Percentiles rank a stretch among this genome's conserved stretches.
These are phyloP conservation scores for Candida boleticola DNA, from an alignment of 805 yeast genomes.

Conservation along the genomic window DNA sequence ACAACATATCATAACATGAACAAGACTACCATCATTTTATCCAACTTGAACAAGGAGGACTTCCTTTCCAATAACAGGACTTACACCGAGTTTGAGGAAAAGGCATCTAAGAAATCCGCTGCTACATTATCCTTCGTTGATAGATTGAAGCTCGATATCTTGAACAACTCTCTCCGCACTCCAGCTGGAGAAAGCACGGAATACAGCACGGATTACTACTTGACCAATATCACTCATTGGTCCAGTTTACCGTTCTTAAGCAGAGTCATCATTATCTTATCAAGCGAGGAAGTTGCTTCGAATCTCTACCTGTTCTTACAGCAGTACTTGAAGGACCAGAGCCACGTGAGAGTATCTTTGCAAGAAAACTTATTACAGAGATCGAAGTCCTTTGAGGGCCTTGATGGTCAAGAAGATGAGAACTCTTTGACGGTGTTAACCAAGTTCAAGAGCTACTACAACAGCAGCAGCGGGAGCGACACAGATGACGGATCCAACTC, in stretches of 20 bases:
- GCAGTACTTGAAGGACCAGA: slow-evolving; percentile 7
- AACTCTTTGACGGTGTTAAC: slow-evolving; percentile 22
- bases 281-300: slow-evolving; percentile 25
- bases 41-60: slow-evolving; percentile 29
- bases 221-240: slow-evolving; percentile 34
- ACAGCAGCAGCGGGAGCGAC: slow-evolving; percentile 9
- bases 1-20: neutral
- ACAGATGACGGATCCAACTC: neutral
- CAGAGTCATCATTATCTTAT: slow-evolving; percentile 37
- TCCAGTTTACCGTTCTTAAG: slow-evolving; percentile 36
- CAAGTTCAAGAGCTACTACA: slow-evolving; percentile 22
- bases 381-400: slow-evolving; percentile 28
- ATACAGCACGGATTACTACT: slow-evolving; percentile 17
- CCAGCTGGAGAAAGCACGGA: slow-evolving; percentile 13
- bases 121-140: slow-evolving; percentile 29
- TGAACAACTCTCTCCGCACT: slow-evolving; percentile 17
- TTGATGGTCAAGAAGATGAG: slow-evolving; percentile 12
- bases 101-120: neutral
- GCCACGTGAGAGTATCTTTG: slow-evolving; percentile 25
- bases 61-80: slow-evolving; percentile 19
- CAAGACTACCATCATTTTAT: slow-evolving; percentile 36
- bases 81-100: slow-evolving; percentile 2
- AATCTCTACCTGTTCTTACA: slow-evolving; percentile 21
- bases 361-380: slow-evolving; percentile 39
- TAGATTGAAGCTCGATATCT: slow-evolving; percentile 29